phyloP scores from a whole-genome alignment of 768 basidiomycete species.

The Asterophora lycoperdoides region DNA sequence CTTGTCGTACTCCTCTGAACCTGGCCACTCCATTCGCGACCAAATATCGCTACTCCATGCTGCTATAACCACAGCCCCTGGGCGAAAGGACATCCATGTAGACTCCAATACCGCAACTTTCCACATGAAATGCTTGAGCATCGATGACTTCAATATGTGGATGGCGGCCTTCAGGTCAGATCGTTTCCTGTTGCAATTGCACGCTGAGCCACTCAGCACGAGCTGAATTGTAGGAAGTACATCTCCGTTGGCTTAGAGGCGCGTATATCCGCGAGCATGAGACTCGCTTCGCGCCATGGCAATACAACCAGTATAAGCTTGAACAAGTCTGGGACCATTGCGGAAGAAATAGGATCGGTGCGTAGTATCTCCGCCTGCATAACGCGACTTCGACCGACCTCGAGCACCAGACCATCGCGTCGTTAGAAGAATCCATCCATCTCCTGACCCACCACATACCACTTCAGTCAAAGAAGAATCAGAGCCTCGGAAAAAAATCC shows the following conservation, averaged over 20 bases:
- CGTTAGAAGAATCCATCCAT: conserved; percentile 52
- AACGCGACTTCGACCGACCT: not conserved
- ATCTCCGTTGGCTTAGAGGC: conserved; percentile 47
- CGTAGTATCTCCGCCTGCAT: conserved; percentile 34
- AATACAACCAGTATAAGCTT: conserved; percentile 31
- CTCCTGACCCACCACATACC: conserved; percentile 37
- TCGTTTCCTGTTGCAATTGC: conserved; percentile 3
- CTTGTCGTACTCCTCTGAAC: conserved; percentile 73
- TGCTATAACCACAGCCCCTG: conserved; percentile 72
- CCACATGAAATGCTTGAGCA: conserved; percentile 74
- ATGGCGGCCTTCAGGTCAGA: conserved; percentile 67
- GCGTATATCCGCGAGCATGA: conserved; percentile 38
- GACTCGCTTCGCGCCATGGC: conserved; percentile 37
- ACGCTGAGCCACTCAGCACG: not conserved
- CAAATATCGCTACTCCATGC: conserved; percentile 62
- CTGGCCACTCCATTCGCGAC: conserved; percentile 68
- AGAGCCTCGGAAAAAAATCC: conserved; percentile 39
- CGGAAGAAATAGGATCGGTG: conserved; percentile 68
- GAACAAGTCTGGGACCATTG: conserved; percentile 45
- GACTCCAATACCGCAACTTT: conserved; percentile 76
- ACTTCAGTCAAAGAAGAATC: conserved; percentile 34
- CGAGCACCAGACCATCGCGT: conserved; percentile 50
- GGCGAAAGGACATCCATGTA: conserved; percentile 75
- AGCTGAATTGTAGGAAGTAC: conserved; percentile 47
- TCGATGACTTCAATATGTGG: conserved; percentile 70